A percentile compares a stretch with the other conserved stretches of the same genome.
Evolutionary conservation across 345 rosid genomes (phyloP).

Genomic region (Rhizophora apiculata): DNA sequence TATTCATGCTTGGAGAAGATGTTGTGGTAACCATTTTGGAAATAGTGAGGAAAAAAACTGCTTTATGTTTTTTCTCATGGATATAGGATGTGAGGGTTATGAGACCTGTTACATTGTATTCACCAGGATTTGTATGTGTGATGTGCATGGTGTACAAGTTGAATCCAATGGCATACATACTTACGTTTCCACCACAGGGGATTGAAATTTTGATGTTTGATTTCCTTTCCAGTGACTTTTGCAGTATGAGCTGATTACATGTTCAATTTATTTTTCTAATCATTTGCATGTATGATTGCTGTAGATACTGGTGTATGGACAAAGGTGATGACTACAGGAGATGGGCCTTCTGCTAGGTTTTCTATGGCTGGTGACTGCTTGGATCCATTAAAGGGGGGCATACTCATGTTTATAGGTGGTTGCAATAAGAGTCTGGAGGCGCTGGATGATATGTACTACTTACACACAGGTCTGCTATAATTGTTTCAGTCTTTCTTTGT

Average conservation of each 20-base stretch:
- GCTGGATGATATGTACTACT: constrained; percentile 83
- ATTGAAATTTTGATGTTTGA: constrained; percentile 4
- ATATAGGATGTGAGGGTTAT: not conserved
- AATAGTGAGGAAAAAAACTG: no score
- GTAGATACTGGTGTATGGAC: constrained; percentile 87
- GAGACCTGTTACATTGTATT: not conserved
- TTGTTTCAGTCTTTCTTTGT: constrained; percentile 10
- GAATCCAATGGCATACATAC: not conserved
- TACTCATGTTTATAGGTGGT: constrained; percentile 81
- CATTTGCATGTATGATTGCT: constrained; percentile 9
- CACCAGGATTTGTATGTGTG: not conserved
- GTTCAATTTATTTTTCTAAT: not conserved
- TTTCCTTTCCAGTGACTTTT: constrained; percentile 2
- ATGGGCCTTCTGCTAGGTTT: constrained; percentile 94
- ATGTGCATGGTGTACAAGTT: not conserved
- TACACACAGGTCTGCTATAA: constrained; percentile 66
- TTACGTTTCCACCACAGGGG: not conserved
- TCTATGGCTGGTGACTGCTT: constrained; percentile 87
- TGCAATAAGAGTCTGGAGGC: constrained; percentile 96
- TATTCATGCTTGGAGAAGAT: not conserved
- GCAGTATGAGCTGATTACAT: not conserved
- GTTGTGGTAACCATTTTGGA: not conserved
- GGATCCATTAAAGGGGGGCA: constrained; percentile 75
- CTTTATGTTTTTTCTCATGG: not conserved
- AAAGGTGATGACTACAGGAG: constrained; percentile 59